Evolutionary conservation across 1,284 basidiomycete species (phyloP), one percentile per base, ranked within the genome.

Genomic region (Grifola frondosa): DNA sequence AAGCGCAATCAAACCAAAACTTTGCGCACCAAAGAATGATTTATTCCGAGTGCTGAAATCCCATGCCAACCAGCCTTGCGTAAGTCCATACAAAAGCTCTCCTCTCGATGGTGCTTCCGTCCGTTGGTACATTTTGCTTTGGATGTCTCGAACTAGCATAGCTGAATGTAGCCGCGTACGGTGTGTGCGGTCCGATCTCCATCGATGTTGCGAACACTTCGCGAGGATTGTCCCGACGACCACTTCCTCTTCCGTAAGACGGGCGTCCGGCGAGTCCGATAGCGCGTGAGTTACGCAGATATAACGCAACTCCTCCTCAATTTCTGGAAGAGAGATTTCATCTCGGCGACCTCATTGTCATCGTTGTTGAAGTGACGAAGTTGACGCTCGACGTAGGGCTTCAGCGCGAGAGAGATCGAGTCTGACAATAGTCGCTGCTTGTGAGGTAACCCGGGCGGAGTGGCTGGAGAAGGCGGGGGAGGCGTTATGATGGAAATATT

Each of bases 201-300:
- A 81, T 25, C 81, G 66, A 40, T 67, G 74, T 50, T 86, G 79
- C 2, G 75, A 61, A 36, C 62, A 68, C 30, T 80, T 80, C 1
- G 80, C 81, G 29, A 87, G 64, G 46, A 91, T 90, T 0, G 82
- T 81, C 12, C 86, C 85, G 7, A 81, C 67, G 2, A 88, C 79
- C 19, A 88, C 71, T 55, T 91, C 88, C 41, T 84, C 82, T 56
- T 90, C 88, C 5, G 73, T 63, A 24, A 91, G 67, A 12, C 70
- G 67, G 12, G 71, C 70, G 11, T 77, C 80, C 4, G 77, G 72
- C 11, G 71, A 67, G 38, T 77, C 74, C 5, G 82, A 77, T 16
- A 89, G 61, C 1, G 84, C 77, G 58, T 87, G 84, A 1, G 81
- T 84, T n/a, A 71, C 64, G 53, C 80, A 78, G 39, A 88, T 82